These are phyloP conservation scores for Botrytis tulipae DNA, from an alignment of 2,329 filamentous ascomycete species.

Conservation along the genomic window DNA sequence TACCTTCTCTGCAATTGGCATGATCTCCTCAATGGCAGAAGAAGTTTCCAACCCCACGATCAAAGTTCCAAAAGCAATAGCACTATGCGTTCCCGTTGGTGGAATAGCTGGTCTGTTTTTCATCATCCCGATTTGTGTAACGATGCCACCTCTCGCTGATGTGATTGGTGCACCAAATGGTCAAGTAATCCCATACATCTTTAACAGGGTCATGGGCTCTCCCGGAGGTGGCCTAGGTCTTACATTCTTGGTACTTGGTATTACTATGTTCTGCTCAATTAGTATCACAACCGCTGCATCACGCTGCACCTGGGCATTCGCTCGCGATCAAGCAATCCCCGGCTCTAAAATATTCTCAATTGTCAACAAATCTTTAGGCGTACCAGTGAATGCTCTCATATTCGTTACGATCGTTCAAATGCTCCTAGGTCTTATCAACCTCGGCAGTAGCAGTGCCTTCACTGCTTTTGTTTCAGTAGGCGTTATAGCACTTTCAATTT, in stretches of 20 bases:
- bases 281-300: conserved; percentile 52
- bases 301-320: conserved; percentile 67
- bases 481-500: conserved; percentile 68
- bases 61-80: conserved; percentile 49
- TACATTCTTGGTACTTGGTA: conserved; percentile 49
- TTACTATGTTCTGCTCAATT: conserved; percentile 54
- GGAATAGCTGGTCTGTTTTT: conserved; percentile 51
- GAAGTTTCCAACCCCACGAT: conserved; percentile 53
- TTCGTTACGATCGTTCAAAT: conserved; percentile 60
- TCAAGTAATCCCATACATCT: conserved; percentile 52
- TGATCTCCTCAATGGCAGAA: conserved; percentile 63
- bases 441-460: conserved; percentile 66
- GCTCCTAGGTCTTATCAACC: conserved; percentile 67
- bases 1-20: conserved; percentile 58
- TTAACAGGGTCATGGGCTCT: conserved; percentile 49
- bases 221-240: conserved; percentile 48
- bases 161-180: conserved; percentile 46
- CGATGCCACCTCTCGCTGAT: conserved; percentile 47
- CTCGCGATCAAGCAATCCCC: conserved; percentile 65
- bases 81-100: conserved; percentile 48
- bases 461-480: conserved; percentile 70
- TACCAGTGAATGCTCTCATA: conserved; percentile 64
- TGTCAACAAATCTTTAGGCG: conserved; percentile 58
- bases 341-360: conserved; percentile 57
- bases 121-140: conserved; percentile 51